These are phyloP conservation scores for Botryotinia globosa DNA, from an alignment of 2,329 filamentous ascomycete genomes.

Conservation along the genomic window DNA sequence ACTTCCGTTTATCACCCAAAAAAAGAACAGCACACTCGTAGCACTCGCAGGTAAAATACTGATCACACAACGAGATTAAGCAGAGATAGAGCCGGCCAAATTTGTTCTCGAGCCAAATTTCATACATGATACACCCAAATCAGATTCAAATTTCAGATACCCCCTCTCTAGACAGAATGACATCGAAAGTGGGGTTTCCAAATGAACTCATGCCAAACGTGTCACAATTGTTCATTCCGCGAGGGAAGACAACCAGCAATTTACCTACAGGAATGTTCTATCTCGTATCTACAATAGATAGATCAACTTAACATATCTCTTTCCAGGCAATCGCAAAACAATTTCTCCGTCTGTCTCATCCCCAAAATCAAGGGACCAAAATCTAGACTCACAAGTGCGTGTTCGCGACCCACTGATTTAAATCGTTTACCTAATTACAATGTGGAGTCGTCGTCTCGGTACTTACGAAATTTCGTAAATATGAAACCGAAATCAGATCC, in stretches of 20 bases:
- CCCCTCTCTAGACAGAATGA: neutral
- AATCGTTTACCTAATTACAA: neutral
- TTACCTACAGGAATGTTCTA: neutral
- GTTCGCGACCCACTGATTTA: constrained; percentile 8
- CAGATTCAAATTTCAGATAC: neutral
- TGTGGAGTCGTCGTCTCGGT: neutral
- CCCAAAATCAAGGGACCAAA: neutral
- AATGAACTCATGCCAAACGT: neutral
- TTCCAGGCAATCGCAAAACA: neutral
- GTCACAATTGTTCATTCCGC: neutral
- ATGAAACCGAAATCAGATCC: neutral
- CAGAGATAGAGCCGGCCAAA: too few relatives aligned
- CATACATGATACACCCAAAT: neutral
- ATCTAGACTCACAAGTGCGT: neutral
- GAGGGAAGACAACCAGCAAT: neutral
- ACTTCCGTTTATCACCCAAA: neutral
- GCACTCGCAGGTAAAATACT: neutral
- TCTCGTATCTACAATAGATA: neutral
- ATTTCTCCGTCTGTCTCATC: neutral
- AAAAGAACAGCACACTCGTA: neutral
- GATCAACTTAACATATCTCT: neutral
- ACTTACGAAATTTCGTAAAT: neutral
- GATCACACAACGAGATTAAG: neutral
- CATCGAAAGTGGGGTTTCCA: neutral
- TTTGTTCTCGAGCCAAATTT: neutral